Percentiles rank a stretch among this genome's conserved stretches.
Conservation (phyloP, 2,329 filamentous ascomycete genomes). For the Cladosporium sp. region DNA sequence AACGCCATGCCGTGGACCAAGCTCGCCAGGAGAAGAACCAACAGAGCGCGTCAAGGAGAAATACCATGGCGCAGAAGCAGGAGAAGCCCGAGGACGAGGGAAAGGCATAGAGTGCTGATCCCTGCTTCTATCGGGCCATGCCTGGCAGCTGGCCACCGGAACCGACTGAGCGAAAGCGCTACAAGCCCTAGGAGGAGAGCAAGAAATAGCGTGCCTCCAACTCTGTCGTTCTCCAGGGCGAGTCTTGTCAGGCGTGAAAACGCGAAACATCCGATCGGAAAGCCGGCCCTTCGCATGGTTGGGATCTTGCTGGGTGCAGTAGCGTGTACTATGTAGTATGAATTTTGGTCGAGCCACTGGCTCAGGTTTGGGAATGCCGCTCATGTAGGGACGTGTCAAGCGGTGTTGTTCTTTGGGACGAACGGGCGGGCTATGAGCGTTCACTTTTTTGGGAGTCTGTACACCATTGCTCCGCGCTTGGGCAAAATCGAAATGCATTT, state of each 20-base stretch:
- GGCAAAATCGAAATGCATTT: neutral
- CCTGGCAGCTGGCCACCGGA: conserved; percentile 9
- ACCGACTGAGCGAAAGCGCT: neutral
- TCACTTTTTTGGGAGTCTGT: too few relatives aligned
- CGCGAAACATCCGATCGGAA: too few relatives aligned
- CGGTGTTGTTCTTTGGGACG: too few relatives aligned
- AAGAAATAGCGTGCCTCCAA: neutral
- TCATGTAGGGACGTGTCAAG: too few relatives aligned
- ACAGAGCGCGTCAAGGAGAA: conserved; percentile 34
- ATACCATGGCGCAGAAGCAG: conserved; percentile 27
- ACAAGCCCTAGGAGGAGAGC: neutral
- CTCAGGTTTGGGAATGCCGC: too few relatives aligned
- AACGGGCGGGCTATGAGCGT: too few relatives aligned
- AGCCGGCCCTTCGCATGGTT: neutral
- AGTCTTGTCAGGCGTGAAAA: too few relatives aligned
- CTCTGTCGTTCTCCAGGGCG: neutral
- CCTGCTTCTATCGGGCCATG: neutral
- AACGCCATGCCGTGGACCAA: conserved; percentile 84
- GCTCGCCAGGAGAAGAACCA: conserved; percentile 74
- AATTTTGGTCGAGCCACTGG: neutral
- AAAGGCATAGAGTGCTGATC: conserved; percentile 6
- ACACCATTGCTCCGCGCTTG: too few relatives aligned
- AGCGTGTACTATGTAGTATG: neutral
- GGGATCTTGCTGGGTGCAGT: neutral
- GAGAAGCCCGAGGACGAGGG: conserved; percentile 4